Conservation (phyloP, 495 filamentous ascomycete genomes). For the Trichocladium uniseriatum region DNA sequence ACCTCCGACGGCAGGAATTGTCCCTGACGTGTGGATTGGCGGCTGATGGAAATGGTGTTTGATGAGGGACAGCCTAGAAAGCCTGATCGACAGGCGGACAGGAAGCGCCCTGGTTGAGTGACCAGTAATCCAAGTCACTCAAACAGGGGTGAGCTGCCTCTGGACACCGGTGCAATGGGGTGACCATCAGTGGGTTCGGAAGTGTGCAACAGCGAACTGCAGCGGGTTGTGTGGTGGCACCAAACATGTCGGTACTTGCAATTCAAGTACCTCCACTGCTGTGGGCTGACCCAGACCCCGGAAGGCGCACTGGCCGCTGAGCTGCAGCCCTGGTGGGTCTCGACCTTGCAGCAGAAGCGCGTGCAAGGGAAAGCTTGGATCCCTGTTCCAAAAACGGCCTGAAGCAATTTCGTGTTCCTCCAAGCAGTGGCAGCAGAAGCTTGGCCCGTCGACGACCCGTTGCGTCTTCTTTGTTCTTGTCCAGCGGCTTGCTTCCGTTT, state of each 20-base stretch:
- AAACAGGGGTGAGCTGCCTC: too few relatives aligned
- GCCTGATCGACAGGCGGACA: slow-evolving; percentile 3
- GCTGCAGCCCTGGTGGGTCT: slow-evolving; percentile 14
- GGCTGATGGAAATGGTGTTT: not conserved
- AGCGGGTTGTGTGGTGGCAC: not conserved
- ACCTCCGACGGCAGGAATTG: too few relatives aligned
- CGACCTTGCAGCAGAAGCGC: slow-evolving; percentile 23
- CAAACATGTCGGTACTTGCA: slow-evolving; percentile 20
- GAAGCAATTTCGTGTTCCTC: slow-evolving; percentile 28
- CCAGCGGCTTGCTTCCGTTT: slow-evolving; percentile 7
- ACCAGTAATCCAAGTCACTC: not conserved
- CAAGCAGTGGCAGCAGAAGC: too few relatives aligned
- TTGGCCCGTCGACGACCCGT: not conserved
- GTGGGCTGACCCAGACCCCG: slow-evolving; percentile 10
- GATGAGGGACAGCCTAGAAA: slow-evolving; percentile 3
- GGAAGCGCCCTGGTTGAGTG: not conserved
- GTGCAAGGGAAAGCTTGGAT: slow-evolving; percentile 18
- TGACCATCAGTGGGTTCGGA: not conserved
- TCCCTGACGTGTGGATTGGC: too few relatives aligned
- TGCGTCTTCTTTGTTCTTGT: not conserved
- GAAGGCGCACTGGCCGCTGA: slow-evolving; percentile 19
- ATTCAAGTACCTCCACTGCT: slow-evolving; percentile 13
- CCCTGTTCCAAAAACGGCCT: slow-evolving; percentile 28
- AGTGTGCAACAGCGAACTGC: not conserved
- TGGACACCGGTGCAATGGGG: too few relatives aligned